Evolutionary conservation across 2,329 filamentous ascomycete species (phyloP).

Genomic region (Pseudogymnoascus sp.): DNA sequence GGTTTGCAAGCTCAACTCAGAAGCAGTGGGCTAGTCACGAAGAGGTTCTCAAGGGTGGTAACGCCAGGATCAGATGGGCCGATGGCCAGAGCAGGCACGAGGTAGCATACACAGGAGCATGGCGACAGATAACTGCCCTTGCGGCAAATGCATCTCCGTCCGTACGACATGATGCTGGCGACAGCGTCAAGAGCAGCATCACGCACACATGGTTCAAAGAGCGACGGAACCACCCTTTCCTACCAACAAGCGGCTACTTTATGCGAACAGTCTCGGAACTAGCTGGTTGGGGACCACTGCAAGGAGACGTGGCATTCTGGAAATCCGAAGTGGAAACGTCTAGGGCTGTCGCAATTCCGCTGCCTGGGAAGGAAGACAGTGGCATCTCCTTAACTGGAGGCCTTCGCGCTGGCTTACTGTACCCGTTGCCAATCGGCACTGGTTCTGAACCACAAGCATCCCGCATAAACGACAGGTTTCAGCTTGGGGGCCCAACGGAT

Average conservation of each 20-base stretch:
- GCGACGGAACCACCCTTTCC: constrained; percentile 71
- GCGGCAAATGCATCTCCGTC: constrained; percentile 68
- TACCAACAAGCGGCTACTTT: constrained; percentile 76
- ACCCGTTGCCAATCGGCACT: constrained; percentile 64
- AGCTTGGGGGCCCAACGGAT: constrained; percentile 88
- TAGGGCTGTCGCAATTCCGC: constrained; percentile 62
- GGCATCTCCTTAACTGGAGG: constrained; percentile 79
- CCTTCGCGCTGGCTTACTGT: constrained; percentile 73
- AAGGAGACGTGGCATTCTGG: constrained; percentile 86
- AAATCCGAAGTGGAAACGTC: constrained; percentile 84
- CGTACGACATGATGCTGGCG: constrained; percentile 76
- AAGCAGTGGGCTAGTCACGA: constrained; percentile 94
- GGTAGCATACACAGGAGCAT: constrained; percentile 69
- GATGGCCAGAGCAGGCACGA: constrained; percentile 62
- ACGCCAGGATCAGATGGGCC: constrained; percentile 69
- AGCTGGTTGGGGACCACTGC: constrained; percentile 76
- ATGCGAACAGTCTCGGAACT: constrained; percentile 71
- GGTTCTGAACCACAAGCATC: constrained; percentile 51
- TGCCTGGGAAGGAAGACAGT: constrained; percentile 59
- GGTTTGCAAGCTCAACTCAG: constrained; percentile 71
- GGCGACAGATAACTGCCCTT: constrained; percentile 83
- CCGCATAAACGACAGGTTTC: constrained; percentile 88
- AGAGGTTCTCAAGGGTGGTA: constrained; percentile 73
- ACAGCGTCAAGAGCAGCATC: constrained; percentile 82
- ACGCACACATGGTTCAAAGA: constrained; percentile 76